Evolutionary conservation across 192 early-diverging fungal genomes (phyloP), one percentile per base, ranked within the genome.

Genomic region (Backusella mclennaniae): DNA sequence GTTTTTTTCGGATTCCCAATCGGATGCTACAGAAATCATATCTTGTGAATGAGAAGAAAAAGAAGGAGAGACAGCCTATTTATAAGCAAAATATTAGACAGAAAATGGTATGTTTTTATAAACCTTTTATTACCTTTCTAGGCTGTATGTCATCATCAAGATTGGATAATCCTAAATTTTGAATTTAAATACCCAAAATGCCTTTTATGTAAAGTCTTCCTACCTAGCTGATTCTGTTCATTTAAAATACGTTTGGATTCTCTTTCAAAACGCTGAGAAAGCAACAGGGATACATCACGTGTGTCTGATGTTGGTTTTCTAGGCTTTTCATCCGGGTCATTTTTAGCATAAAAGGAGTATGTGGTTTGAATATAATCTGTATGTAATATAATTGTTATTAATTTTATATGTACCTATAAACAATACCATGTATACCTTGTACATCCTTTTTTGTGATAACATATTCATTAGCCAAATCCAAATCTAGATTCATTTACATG

Each of bases 301-400:
- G 70, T 21, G 35, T 36, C 35, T 36, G 67, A 68, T 36, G 35
- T 35, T 68, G 17, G 29, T 17, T 36, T 68, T 8, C 35, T 68
- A n/a, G 29, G 29, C 33, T 35, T 36, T 36, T 68, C 67, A 68
- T 49, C 23, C 2, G 44, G 15, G 12, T 31, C 42, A 49, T 44
- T 71, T 46, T 44, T 41, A 44, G 70, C 70, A 71, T 71, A 71
- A 71, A 71, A 71, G 7, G 41, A 71, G 23, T 71, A 44, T 17
- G 42, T 41, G 2, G 26, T 44, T 26, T 71, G 70, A 29, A 71
- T 71, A 71, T 71, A 71, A 15, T 71, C 70, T 71, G 29, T 46
- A 46, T 35, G 15, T 68, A 14, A n/a, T 70, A 9, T 14, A 23
- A 17, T 26, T 46, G 6, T 44, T 31, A 49, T 46, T 35, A n/a